These are phyloP conservation scores for Periglandula ipomoeae DNA, from an alignment of 2,329 filamentous ascomycete species.

Conservation along the genomic window DNA sequence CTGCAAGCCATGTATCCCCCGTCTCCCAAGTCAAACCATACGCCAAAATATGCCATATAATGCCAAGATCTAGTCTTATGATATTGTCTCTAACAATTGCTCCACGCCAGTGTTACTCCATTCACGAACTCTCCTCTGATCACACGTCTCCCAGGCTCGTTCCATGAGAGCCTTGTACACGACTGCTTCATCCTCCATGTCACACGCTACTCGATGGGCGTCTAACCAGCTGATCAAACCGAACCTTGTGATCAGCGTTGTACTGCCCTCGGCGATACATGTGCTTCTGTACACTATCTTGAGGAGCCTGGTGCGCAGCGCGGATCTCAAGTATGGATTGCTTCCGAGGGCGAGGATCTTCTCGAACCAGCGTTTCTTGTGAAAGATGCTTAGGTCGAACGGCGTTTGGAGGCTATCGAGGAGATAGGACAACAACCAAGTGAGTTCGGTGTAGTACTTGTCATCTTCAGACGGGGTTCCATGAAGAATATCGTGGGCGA, in stretches of 20 bases:
- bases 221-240: constrained; percentile 69
- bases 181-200: constrained; percentile 31
- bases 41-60: not conserved
- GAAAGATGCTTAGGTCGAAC: constrained; percentile 52
- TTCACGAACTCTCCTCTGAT: constrained; percentile 51
- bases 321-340: constrained; percentile 53
- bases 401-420: constrained; percentile 55
- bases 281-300: constrained; percentile 59
- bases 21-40: no score
- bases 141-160: constrained; percentile 55
- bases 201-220: constrained; percentile 41
- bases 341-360: constrained; percentile 60
- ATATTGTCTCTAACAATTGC: constrained; percentile 13
- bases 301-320: constrained; percentile 50
- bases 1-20: no score
- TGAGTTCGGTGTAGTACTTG: constrained; percentile 60
- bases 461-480: constrained; percentile 65
- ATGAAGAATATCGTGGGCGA: constrained; percentile 54
- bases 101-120: constrained; percentile 54
- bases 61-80: not conserved
- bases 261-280: constrained; percentile 61
- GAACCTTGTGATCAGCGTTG: constrained; percentile 69
- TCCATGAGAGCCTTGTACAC: constrained; percentile 46
- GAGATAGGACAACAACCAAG: constrained; percentile 66
- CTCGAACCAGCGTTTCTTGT: constrained; percentile 60